Conservation (phyloP, 225 moss, liverwort and hornwort species). For the Pleurozium schreberi region DNA sequence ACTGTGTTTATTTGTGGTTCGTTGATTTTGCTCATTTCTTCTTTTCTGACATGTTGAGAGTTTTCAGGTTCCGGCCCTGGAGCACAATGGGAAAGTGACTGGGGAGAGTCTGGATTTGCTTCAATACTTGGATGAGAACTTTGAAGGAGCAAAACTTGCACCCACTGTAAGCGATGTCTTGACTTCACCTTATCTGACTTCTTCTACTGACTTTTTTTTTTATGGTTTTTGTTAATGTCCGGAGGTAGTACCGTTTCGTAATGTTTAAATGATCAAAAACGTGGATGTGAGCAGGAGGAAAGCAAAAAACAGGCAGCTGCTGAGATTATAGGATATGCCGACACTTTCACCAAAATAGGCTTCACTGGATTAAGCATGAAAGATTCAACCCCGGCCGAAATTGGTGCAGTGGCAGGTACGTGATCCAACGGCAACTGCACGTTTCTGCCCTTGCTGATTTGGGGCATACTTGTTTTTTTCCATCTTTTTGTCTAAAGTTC, state of each 20-base stretch:
- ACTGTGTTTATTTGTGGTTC: background rate
- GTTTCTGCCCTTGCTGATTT: background rate
- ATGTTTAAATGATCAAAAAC: background rate
- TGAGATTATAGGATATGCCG: slow-evolving; percentile 16
- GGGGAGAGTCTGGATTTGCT: slow-evolving; percentile 60
- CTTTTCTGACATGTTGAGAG: background rate
- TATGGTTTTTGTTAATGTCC: background rate
- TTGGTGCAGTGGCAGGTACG: slow-evolving; percentile 21
- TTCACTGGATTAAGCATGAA: slow-evolving; percentile 36
- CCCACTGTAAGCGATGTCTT: slow-evolving; percentile 25
- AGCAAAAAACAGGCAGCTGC: slow-evolving; percentile 26
- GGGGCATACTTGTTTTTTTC: too few relatives aligned
- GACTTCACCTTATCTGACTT: background rate
- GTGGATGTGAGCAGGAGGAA: slow-evolving; percentile 16
- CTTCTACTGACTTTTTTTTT: background rate
- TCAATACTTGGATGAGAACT: slow-evolving; percentile 37
- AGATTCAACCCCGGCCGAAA: slow-evolving; percentile 12
- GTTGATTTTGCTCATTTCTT: background rate
- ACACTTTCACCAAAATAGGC: slow-evolving; percentile 10
- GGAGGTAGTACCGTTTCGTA: background rate
- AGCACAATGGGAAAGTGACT: slow-evolving; percentile 47
- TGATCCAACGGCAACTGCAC: background rate
- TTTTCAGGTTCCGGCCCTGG: slow-evolving; percentile 43
- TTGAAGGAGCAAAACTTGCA: slow-evolving; percentile 26
- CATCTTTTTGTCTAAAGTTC: background rate